phyloP scores from a whole-genome alignment of 228 moss, liverwort and hornwort genomes.

The Sphagnum fallax region DNA sequence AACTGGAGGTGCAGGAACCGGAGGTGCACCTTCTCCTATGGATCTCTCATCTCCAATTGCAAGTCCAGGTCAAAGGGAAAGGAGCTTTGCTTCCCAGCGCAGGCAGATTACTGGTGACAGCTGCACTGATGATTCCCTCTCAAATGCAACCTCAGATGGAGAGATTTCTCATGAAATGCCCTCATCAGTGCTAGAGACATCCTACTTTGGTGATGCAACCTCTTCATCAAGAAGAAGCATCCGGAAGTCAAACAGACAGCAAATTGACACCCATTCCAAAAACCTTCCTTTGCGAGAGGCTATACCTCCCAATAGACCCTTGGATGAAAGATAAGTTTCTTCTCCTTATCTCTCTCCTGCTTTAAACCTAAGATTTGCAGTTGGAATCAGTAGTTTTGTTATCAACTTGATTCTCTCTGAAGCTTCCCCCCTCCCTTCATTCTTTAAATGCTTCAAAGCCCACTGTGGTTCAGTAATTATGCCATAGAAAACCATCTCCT shows the following conservation, averaged over 20 bases:
- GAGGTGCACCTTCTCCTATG: slow-evolving; percentile 8
- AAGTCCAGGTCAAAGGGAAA: slow-evolving; percentile 25
- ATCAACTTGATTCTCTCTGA: no score
- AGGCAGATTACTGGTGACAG: slow-evolving; percentile 42
- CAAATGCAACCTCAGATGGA: slow-evolving; percentile 44
- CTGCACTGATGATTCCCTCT: slow-evolving; percentile 41
- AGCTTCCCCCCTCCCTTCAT: no score
- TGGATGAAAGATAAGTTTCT: slow-evolving; percentile 40
- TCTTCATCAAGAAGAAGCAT: slow-evolving; percentile 40
- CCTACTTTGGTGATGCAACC: slow-evolving; percentile 12
- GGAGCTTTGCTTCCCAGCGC: slow-evolving; percentile 25
- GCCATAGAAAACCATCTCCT: no score
- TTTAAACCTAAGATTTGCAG: neutral
- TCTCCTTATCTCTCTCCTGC: neutral
- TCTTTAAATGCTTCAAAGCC: no score
- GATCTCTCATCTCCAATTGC: slow-evolving; percentile 51
- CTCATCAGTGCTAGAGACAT: slow-evolving; percentile 37
- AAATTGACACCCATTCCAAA: slow-evolving; percentile 40
- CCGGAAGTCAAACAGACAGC: slow-evolving; percentile 37
- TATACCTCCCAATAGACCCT: slow-evolving; percentile 27
- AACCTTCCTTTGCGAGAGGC: slow-evolving; percentile 46
- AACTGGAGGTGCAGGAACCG: slow-evolving; percentile 10
- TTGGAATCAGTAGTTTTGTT: no score
- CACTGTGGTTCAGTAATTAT: no score
- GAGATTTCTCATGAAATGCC: slow-evolving; percentile 26